Base-by-base conservation (phyloP, 371 early-diverging fungal genomes). In the Lichtheimia corymbifera region DNA sequence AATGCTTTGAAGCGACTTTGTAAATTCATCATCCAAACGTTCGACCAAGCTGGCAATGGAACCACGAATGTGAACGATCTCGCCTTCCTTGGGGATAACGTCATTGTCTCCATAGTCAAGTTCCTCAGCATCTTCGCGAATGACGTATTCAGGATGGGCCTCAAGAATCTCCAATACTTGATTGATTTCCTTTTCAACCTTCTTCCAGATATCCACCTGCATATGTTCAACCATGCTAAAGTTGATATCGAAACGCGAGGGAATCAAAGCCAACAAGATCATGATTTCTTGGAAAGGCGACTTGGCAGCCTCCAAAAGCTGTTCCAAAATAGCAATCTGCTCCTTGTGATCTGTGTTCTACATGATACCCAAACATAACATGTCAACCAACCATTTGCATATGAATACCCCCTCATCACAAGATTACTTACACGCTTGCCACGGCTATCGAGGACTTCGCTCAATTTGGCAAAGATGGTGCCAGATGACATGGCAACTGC, bases 1-100 rank as follows among this genome's bases (percentile, higher is more conserved):
- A 64, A 93, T 92, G 78, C 88, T 89, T 76, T 95, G 97, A 50
- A 99, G 87, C 14, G 94, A 89, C 74, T 93, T 93, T 61, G 87
- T 93, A 78, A 96, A 98, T 79, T 98, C 99, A 52, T 98, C 97
- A 79, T 97, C 97, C 43, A 98, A 76, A 47, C 98, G 92, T 67
- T 97, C 97, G 40, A 97, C 82, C 58, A 93, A 90, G 53, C 95
- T 88, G 63, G 91, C 83, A 57, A 98, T 74, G 30, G 93, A 94
- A 56, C 98, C 98, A 57, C 88, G 92, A 58, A 93, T 81, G 40
- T 79, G 66, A 53, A 85, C 72, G 28, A 67, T 70, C 64, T 88
- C 77, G 50, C 80, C 80, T 30, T 72, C 70, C 55, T 77, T 66
- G 41, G 86, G 80, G 11, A 68, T 60, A 53, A 86, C 70, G 61